Evolutionary conservation across 345 rosid species (phyloP).

Genomic region (Sisymbrium irio): DNA sequence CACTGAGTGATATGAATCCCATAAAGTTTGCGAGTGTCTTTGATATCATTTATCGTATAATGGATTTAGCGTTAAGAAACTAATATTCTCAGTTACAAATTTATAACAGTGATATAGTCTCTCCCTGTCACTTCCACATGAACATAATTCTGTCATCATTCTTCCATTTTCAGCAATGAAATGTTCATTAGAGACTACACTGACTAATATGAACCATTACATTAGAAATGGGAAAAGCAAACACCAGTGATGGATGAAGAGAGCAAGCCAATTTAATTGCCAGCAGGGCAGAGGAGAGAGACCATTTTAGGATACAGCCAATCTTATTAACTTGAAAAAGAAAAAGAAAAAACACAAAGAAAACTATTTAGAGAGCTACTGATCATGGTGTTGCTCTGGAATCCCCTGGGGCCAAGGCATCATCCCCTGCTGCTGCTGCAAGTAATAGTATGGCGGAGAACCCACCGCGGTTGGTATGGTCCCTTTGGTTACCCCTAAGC

Average conservation of each 20-base stretch:
- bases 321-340: neutral
- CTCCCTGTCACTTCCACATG: neutral
- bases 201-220: neutral
- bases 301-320: neutral
- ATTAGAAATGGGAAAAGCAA: neutral
- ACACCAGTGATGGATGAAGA: neutral
- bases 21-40: neutral
- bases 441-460: constrained; percentile 47
- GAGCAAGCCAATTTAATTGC: neutral
- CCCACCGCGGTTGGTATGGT: constrained; percentile 36
- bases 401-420: constrained; percentile 26
- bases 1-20: too few species aligned
- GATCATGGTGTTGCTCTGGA: constrained; percentile 18
- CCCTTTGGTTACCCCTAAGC: constrained; percentile 46
- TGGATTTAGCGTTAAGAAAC: neutral
- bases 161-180: constrained; percentile 41
- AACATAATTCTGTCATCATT: constrained; percentile 27
- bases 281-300: neutral
- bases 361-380: neutral
- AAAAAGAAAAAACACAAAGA: too few species aligned
- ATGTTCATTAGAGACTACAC: constrained; percentile 36
- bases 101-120: neutral
- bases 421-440: constrained; percentile 39
- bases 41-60: neutral
- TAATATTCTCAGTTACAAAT: neutral